phyloP scores from a whole-genome alignment of 306 rosid species.

The Medicago truncatula region MtrunA17r5.0-ANR NC_053047.1:39010501-39011000 shows the following conservation, averaged over 20 bases:
- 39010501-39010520: constrained; percentile 40
- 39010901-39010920: not conserved
- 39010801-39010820: constrained; percentile 50
- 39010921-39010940: not conserved
- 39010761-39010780: not conserved
- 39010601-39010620: no score
- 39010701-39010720: no score
- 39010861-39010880: not conserved
- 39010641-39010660: no score
- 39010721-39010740: not conserved
- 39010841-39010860: not conserved
- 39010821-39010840: constrained; percentile 22
- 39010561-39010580: no score
- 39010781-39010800: constrained; percentile 58
- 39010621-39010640: no score
- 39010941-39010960: not conserved
- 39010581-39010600: no score
- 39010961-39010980: not conserved
- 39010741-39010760: not conserved
- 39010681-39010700: no score
- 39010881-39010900: not conserved
- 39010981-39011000: not conserved
- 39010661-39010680: no score
- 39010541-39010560: not conserved
- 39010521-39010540: constrained; percentile 6